Conservation (phyloP, 768 basidiomycete species). For the Vararia minispora region DNA sequence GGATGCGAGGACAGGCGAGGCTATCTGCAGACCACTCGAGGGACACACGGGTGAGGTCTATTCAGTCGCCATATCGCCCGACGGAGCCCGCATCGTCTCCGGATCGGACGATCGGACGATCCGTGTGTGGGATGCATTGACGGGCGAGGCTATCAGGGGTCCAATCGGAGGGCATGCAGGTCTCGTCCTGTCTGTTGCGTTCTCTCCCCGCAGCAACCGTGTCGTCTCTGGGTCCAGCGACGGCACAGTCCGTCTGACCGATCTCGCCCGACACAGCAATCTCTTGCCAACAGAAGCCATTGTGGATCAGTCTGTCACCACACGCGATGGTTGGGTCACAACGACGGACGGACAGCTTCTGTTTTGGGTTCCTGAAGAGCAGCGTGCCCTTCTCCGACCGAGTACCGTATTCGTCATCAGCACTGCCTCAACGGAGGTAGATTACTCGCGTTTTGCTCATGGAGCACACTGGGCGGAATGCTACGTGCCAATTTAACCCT, state of each 20-base stretch:
- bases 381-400: too few species aligned
- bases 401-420: too few species aligned
- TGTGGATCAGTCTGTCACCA: too few species aligned
- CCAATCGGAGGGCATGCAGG: not conserved
- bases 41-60: slow-evolving; percentile 41
- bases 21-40: slow-evolving; percentile 25
- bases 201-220: not conserved
- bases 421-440: too few species aligned
- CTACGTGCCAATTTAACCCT: too few species aligned
- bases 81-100: not conserved
- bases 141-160: not conserved
- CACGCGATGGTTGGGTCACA: too few species aligned
- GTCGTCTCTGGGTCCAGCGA: not conserved
- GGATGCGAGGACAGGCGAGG: not conserved
- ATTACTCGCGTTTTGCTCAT: too few species aligned
- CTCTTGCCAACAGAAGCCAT: too few species aligned
- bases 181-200: not conserved
- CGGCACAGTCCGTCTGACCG: not conserved
- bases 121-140: slow-evolving; percentile 13
- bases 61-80: slow-evolving; percentile 36
- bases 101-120: slow-evolving; percentile 2
- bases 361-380: too few species aligned
- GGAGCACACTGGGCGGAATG: too few species aligned
- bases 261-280: too few species aligned
- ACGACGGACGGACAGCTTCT: too few species aligned